Base-by-base conservation (phyloP, 257 asterid species). In the Solanum pennellii region DNA sequence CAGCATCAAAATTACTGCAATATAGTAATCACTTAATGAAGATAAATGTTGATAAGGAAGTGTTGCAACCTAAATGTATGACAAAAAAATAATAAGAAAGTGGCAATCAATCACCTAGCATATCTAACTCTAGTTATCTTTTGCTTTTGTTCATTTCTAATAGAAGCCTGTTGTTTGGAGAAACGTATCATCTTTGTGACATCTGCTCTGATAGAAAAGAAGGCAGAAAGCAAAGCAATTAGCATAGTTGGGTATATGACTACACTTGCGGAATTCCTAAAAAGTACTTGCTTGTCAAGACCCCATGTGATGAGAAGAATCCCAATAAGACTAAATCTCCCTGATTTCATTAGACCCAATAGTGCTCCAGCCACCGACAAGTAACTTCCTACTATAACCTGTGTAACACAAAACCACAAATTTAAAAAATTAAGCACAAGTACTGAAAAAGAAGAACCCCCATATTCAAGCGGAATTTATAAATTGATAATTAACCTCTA, bases 361-460 rank as follows among this genome's bases (percentile, higher is more conserved):
- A 93, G 52, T 82, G 98, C 95, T 71, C 97, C 98, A 2, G 92
- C 93, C 23, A 95, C 92, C 76, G 93, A 90, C 23, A 95, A 88
- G 89, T 91, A 94, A 89, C 97, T 91, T 68, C 98, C 98, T 29
- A 88, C 92, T 84, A 92, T 86, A 87, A 95, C 93, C 98, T 94
- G 92, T 7, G 60, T 14, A 33, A 27, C 73, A 45, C 72, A 60
- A 68, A 82, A 86, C 5, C 60, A 68, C 20, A 14, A 33, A 21
- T 33, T 9, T 12, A 74, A 77, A 82, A 82, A 23, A 47, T 20
- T 59, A 3, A 27, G 35, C 66, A 59, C 25, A 75, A 15, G 14
- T 14, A 77, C 5, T 79, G 7, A 39, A 65, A 49, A 44, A 27
- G 80, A 72, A 65, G 3, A 74, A 27, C 29, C 6, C 25, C 29